These are phyloP conservation scores for Alternaria gaisen DNA, from an alignment of 2,329 filamentous ascomycete genomes.

Conservation along the genomic window DNA sequence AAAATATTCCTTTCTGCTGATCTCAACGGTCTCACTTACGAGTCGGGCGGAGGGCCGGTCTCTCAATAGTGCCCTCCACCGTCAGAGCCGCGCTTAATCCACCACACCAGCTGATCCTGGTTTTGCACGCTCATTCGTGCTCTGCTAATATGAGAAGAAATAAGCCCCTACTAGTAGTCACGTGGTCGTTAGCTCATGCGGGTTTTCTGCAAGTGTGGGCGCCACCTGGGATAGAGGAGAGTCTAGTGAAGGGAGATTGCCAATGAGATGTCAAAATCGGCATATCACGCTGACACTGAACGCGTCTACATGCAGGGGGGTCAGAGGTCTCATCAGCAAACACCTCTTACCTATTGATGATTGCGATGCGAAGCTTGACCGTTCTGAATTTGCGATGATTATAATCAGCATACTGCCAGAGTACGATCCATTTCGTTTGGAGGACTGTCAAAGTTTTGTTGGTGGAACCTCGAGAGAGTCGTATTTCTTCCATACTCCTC, in stretches of 20 bases:
- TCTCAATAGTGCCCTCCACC: constrained; percentile 34
- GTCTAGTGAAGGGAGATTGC: constrained; percentile 21
- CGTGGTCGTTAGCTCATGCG: too few relatives aligned
- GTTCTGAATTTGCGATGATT: constrained; percentile 7
- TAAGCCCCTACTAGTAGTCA: constrained; percentile 10
- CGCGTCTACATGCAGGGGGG: constrained; percentile 38
- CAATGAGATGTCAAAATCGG: constrained; percentile 34
- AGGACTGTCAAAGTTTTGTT: neutral
- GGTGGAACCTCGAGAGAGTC: neutral
- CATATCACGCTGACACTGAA: constrained; percentile 30
- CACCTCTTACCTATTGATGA: constrained; percentile 5
- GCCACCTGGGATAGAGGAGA: constrained; percentile 14
- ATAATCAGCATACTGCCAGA: neutral
- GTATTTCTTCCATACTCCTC: neutral
- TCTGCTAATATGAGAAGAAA: constrained; percentile 33
- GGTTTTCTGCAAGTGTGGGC: too few relatives aligned
- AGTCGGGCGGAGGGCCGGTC: constrained; percentile 28
- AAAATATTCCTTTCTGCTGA: constrained; percentile 23
- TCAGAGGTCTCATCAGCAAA: constrained; percentile 4
- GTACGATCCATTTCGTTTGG: neutral
- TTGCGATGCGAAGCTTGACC: neutral
- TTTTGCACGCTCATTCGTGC: constrained; percentile 43
- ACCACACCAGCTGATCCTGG: constrained; percentile 35
- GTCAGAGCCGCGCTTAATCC: constrained; percentile 41
- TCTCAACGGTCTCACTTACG: constrained; percentile 37